A percentile compares a stretch with the other conserved stretches of the same genome.
Evolutionary conservation across 179 eudicot genomes (phyloP).

Genomic region (Amaranthus tricolor): DNA sequence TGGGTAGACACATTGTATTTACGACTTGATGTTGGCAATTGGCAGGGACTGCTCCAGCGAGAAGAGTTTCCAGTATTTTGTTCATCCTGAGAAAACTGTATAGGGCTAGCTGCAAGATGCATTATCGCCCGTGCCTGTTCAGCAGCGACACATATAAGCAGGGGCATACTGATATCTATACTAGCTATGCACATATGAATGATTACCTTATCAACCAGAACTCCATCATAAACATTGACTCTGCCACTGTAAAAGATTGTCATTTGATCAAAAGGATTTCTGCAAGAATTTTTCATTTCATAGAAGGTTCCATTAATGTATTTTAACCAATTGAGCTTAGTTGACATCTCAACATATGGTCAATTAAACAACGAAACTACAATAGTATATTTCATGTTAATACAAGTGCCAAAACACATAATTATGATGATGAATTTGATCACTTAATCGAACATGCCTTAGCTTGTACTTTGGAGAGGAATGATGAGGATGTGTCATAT

Average conservation of each 20-base stretch:
- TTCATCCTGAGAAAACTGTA: conserved; percentile 45
- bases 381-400: not conserved
- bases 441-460: no score
- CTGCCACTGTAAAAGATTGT: conserved; percentile 80
- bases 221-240: conserved; percentile 80
- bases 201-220: conserved; percentile 79
- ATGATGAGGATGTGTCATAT: no score
- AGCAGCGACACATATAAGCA: conserved; percentile 33
- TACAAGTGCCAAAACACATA: no score
- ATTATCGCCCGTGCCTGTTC: conserved; percentile 63
- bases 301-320: not conserved
- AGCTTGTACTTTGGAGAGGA: no score
- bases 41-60: conserved; percentile 39
- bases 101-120: conserved; percentile 82
- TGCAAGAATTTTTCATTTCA: conserved; percentile 21
- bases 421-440: no score
- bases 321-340: not conserved
- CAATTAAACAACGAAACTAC: not conserved
- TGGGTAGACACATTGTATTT: conserved; percentile 29
- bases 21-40: conserved; percentile 38
- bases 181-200: conserved; percentile 17
- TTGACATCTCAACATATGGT: not conserved
- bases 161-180: not conserved
- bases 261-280: conserved; percentile 70
- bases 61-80: conserved; percentile 38